Percentiles rank a stretch among this genome's conserved stretches.
Conservation (phyloP, 192 early-diverging fungal species). For the Entomortierella beljakovae region DNA sequence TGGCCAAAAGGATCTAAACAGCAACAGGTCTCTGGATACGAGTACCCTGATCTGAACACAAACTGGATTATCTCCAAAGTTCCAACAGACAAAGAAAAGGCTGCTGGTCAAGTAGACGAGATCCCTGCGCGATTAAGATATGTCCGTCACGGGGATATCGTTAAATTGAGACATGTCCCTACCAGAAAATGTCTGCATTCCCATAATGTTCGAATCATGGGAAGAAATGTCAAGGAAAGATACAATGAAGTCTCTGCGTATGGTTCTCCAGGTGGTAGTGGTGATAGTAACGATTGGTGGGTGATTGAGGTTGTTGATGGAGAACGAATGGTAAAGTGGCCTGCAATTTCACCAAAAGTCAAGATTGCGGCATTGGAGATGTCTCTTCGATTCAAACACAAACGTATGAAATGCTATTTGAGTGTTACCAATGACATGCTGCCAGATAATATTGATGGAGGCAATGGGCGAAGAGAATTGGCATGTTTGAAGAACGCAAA, state of each 20-base stretch:
- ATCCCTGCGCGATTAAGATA: slow-evolving; percentile 46
- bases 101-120: neutral
- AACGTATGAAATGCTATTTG: slow-evolving; percentile 73
- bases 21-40: slow-evolving; percentile 78
- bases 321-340: slow-evolving; percentile 26
- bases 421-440: slow-evolving; percentile 57
- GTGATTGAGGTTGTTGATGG: slow-evolving; percentile 73
- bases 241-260: slow-evolving; percentile 56
- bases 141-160: slow-evolving; percentile 75
- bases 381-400: slow-evolving; percentile 77
- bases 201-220: slow-evolving; percentile 61
- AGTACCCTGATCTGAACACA: slow-evolving; percentile 71
- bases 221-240: neutral
- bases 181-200: slow-evolving; percentile 72
- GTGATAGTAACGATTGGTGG: slow-evolving; percentile 92
- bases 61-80: slow-evolving; percentile 61
- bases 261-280: slow-evolving; percentile 67
- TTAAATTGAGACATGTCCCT: slow-evolving; percentile 76
- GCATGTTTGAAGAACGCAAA: slow-evolving; percentile 25
- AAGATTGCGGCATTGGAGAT: slow-evolving; percentile 65
- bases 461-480: slow-evolving; percentile 30
- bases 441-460: slow-evolving; percentile 77
- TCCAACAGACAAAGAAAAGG: neutral
- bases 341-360: slow-evolving; percentile 8
- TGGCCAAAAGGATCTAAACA: slow-evolving; percentile 70